Conservation (phyloP, 371 early-diverging fungal genomes). For the Nematocida minor region DNA sequence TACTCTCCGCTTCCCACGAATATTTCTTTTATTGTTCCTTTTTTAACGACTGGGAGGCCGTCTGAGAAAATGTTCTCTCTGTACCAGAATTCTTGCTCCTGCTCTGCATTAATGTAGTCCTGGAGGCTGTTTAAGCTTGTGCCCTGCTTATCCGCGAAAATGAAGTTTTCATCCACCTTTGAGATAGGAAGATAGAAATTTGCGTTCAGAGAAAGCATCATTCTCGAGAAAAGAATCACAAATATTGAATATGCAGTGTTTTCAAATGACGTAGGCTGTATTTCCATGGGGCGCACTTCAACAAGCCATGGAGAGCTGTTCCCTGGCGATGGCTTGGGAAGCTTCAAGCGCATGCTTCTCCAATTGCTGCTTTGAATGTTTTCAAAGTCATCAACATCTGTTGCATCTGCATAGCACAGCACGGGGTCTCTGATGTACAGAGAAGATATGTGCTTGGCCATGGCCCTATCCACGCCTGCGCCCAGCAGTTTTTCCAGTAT, state of each 20-base stretch:
- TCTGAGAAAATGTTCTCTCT: constrained; percentile 48
- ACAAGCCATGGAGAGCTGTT: constrained; percentile 81
- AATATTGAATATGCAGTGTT: constrained; percentile 90
- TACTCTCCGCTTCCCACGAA: constrained; percentile 74
- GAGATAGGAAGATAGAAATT: constrained; percentile 86
- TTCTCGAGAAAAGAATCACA: constrained; percentile 78
- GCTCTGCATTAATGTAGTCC: constrained; percentile 1
- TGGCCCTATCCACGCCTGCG: constrained; percentile 74
- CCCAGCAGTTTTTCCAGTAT: constrained; percentile 70
- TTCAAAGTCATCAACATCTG: constrained; percentile 67
- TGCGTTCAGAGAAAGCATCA: constrained; percentile 76
- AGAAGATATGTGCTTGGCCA: constrained; percentile 85
- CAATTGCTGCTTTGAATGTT: constrained; percentile 97
- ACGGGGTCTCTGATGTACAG: constrained; percentile 95
- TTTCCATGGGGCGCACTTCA: constrained; percentile 92
- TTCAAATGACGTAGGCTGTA: constrained; percentile 90
- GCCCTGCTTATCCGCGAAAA: constrained; percentile 68
- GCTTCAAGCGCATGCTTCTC: constrained; percentile 96
- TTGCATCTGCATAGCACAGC: constrained; percentile 78
- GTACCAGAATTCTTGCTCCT: constrained; percentile 45
- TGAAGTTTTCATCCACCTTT: constrained; percentile 83
- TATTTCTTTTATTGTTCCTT: constrained; percentile 81
- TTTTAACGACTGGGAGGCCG: constrained; percentile 68
- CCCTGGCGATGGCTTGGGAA: constrained; percentile 71
- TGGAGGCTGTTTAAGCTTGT: background rate